Percentiles rank a stretch among this genome's conserved stretches.
These are phyloP conservation scores for Lepidium didymum DNA, from an alignment of 345 rosid genomes.

Conservation along the genomic window DNA sequence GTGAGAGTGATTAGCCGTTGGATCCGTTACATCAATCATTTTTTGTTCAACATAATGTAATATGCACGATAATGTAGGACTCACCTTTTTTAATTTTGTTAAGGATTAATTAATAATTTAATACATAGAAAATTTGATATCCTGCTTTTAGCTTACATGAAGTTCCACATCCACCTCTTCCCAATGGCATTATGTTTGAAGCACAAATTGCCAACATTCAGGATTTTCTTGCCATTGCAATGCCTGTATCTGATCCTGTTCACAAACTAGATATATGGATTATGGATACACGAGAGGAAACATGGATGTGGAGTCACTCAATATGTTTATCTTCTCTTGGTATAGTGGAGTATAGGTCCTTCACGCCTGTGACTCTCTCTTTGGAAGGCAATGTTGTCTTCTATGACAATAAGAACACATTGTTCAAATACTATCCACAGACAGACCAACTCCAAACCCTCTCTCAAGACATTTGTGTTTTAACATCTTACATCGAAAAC, in stretches of 20 bases:
- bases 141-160: too few relatives aligned
- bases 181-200: neutral
- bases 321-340: neutral
- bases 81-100: neutral
- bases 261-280: neutral
- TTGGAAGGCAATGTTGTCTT: neutral
- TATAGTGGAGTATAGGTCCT: neutral
- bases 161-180: neutral
- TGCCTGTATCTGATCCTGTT: neutral
- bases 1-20: conserved; percentile 18
- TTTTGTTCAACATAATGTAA: neutral
- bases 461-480: neutral
- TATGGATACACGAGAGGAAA: neutral
- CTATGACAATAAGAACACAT: neutral
- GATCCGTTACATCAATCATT: conserved; percentile 13
- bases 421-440: neutral
- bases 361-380: neutral
- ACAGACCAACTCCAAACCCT: neutral
- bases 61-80: conserved; percentile 15
- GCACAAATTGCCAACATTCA: neutral
- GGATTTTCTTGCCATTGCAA: neutral
- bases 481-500: neutral
- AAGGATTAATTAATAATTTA: too few relatives aligned
- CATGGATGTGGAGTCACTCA: conserved; percentile 6
- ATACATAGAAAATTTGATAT: neutral